Percentiles rank a stretch among this genome's conserved stretches.
These are phyloP conservation scores for Wickerhamomyces ciferrii DNA, from an alignment of 805 yeast genomes.

Conservation along the genomic window DNA sequence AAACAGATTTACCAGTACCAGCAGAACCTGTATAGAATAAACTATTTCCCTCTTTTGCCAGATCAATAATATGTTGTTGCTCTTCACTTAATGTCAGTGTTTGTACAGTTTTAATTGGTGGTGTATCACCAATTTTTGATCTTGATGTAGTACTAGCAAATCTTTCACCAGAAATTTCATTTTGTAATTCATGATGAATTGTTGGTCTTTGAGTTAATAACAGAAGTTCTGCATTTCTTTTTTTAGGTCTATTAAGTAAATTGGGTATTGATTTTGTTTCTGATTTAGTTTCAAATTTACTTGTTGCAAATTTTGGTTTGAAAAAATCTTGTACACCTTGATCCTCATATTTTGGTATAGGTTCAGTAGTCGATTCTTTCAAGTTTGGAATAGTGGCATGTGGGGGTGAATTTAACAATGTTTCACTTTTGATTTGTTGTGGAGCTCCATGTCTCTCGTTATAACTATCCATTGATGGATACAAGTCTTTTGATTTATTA, in stretches of 20 bases:
- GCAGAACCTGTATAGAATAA: slow-evolving; percentile 96
- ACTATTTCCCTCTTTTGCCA: slow-evolving; percentile 60
- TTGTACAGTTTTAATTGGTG: slow-evolving; percentile 14
- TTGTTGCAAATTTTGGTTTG: background rate
- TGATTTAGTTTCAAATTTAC: background rate
- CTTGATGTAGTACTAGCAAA: background rate
- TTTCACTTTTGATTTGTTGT: no score
- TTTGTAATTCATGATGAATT: slow-evolving; percentile 1
- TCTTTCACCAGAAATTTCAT: background rate
- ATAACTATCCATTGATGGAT: slow-evolving; percentile 6
- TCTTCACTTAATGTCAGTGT: slow-evolving; percentile 44
- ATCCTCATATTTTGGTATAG: no score
- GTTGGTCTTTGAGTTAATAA: slow-evolving; percentile 26
- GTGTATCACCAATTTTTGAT: background rate
- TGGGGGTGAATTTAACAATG: background rate
- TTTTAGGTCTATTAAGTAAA: slow-evolving; percentile 1
- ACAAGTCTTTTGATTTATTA: background rate
- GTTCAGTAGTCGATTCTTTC: no score
- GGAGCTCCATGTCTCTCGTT: background rate
- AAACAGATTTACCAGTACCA: slow-evolving; percentile 94
- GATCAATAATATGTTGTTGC: slow-evolving; percentile 58
- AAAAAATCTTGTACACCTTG: background rate
- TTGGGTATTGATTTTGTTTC: background rate
- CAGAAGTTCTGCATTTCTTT: slow-evolving; percentile 20
- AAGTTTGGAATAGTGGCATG: background rate